Conservation (phyloP, 805 yeast genomes). For the Candida ficus region DNA sequence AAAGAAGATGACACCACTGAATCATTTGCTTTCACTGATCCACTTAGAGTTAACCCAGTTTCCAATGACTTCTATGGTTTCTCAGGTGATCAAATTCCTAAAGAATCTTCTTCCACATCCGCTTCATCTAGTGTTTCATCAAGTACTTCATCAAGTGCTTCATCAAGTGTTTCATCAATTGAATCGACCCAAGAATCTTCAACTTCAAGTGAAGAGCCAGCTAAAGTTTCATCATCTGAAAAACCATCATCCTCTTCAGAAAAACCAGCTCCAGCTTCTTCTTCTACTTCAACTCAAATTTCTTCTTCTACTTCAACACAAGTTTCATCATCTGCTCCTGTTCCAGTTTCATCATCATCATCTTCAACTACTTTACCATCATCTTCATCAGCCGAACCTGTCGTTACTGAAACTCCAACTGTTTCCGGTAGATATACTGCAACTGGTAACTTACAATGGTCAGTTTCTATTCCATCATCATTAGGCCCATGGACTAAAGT, state of each 20-base stretch:
- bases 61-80: not conserved
- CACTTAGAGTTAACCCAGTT: not conserved
- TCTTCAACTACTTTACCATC: too few relatives aligned
- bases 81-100: not conserved
- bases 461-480: conserved; percentile 15
- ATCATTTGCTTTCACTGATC: not conserved
- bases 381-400: too few relatives aligned
- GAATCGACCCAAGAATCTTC: too few relatives aligned
- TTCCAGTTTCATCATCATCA: too few relatives aligned
- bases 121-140: too few relatives aligned
- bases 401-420: not conserved
- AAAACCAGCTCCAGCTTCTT: not conserved
- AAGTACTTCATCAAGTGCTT: too few relatives aligned
- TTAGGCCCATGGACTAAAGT: conserved; percentile 19
- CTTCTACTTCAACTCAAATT: too few relatives aligned
- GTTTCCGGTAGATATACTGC: not conserved
- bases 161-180: too few relatives aligned
- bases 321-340: too few relatives aligned
- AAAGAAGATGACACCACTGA: not conserved
- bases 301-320: too few relatives aligned
- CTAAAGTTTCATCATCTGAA: not conserved
- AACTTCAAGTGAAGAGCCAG: too few relatives aligned
- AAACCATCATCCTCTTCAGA: not conserved
- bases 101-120: not conserved
- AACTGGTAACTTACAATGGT: conserved; percentile 14